phyloP scores from a whole-genome alignment of 2,329 filamentous ascomycete genomes.

The Penicillium corylophilum region DNA sequence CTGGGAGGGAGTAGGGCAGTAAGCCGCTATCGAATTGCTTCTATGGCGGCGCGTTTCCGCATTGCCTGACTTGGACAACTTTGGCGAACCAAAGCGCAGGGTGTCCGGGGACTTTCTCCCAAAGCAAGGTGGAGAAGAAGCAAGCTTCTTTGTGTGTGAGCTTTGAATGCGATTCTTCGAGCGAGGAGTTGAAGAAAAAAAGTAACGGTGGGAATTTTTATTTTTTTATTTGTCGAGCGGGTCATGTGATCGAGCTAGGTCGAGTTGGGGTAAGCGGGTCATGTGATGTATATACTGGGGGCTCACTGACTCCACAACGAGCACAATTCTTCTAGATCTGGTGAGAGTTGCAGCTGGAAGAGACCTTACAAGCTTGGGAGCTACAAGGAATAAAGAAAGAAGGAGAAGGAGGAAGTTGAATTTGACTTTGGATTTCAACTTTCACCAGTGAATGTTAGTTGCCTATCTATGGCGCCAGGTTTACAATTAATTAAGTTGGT shows the following conservation, averaged over 20 bases:
- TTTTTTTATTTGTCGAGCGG: constrained; percentile 22
- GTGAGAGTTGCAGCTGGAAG: no score
- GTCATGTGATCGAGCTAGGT: constrained; percentile 26
- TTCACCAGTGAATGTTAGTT: no score
- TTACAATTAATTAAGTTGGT: no score
- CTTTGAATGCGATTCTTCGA: constrained; percentile 99
- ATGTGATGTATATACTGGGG: neutral
- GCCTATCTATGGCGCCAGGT: no score
- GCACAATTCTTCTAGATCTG: no score
- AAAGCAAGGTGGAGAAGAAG: constrained; percentile 65
- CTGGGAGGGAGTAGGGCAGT: constrained; percentile 56
- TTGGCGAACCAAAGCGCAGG: constrained; percentile 47
- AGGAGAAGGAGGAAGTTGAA: no score
- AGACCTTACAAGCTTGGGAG: no score
- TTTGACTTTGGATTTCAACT: no score
- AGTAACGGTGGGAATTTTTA: constrained; percentile 29
- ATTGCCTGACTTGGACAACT: constrained; percentile 49
- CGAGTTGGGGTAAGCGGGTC: constrained; percentile 12
- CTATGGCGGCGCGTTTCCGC: constrained; percentile 99
- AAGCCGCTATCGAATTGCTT: constrained; percentile 84
- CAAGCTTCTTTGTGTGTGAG: constrained; percentile 74
- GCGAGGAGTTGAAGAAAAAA: constrained; percentile 72
- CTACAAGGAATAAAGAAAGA: no score
- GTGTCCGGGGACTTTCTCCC: constrained; percentile 99
- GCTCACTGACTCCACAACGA: no score